phyloP scores from a whole-genome alignment of 192 early-diverging fungal species.

The Funneliformis mosseae region DNA sequence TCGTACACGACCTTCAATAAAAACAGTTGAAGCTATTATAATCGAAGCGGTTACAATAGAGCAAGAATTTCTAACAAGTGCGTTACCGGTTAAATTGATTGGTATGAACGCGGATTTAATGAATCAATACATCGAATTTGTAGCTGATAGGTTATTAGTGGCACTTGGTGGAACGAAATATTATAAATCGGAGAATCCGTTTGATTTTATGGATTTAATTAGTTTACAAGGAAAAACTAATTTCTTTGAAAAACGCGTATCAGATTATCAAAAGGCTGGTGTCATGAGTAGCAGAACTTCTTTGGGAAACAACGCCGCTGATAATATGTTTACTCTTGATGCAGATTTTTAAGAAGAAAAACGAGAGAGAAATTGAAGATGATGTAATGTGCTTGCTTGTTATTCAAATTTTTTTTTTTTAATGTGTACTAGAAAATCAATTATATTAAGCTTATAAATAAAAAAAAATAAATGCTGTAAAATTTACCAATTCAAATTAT shows the following conservation, averaged over 20 bases:
- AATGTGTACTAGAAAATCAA: no score
- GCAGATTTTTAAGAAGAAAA: constrained; percentile 78
- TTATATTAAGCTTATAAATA: no score
- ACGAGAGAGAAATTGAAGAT: not conserved
- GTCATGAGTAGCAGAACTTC: constrained; percentile 62
- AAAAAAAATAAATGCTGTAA: no score
- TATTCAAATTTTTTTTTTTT: no score
- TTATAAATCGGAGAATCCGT: constrained; percentile 89
- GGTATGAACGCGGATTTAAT: constrained; percentile 96
- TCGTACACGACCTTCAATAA: constrained; percentile 67
- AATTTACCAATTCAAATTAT: no score
- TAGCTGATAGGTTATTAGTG: constrained; percentile 92
- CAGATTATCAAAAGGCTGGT: constrained; percentile 93
- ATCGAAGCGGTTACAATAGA: constrained; percentile 90
- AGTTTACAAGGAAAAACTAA: constrained; percentile 98
- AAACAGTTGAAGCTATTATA: constrained; percentile 72
- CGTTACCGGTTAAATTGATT: constrained; percentile 89
- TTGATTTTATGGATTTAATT: constrained; percentile 99
- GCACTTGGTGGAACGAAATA: constrained; percentile 84
- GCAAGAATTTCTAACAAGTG: constrained; percentile 94
- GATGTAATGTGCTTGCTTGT: no score
- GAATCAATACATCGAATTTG: constrained; percentile 98
- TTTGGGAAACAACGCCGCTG: constrained; percentile 54
- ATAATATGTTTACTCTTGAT: constrained; percentile 76
- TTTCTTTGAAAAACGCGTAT: constrained; percentile 97